A percentile compares a stretch with the other conserved stretches of the same genome.
Conservation (phyloP, 768 basidiomycete species). For the Termitomyces titanicus region DNA sequence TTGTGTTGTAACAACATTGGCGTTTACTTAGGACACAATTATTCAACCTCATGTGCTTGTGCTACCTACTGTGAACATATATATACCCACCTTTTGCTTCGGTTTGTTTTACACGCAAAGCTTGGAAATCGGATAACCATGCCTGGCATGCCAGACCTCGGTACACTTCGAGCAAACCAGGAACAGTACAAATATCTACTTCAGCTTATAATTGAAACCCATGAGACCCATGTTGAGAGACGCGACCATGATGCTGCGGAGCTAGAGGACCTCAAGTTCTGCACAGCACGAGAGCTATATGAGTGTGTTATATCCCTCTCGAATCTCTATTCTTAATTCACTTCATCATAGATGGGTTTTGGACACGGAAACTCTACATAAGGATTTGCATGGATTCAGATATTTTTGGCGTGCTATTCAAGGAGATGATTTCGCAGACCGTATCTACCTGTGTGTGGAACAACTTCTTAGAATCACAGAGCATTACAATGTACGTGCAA, state of each 20-base stretch:
- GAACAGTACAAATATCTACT: not conserved
- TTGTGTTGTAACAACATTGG: too few species aligned
- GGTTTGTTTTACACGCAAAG: too few species aligned
- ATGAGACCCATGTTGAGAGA: not conserved
- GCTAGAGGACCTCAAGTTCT: not conserved
- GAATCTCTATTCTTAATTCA: not conserved
- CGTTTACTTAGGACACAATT: too few species aligned
- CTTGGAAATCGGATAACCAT: too few species aligned
- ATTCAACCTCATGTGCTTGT: too few species aligned
- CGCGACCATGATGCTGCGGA: not conserved
- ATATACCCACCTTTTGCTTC: too few species aligned
- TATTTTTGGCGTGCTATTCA: not conserved
- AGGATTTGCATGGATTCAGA: not conserved
- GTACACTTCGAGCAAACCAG: not conserved
- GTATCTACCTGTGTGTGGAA: not conserved
- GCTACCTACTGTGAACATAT: too few species aligned
- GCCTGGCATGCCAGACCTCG: not conserved
- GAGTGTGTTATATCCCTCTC: not conserved
- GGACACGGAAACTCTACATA: not conserved
- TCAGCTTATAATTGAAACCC: not conserved
- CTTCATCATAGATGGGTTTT: not conserved
- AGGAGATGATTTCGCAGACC: not conserved
- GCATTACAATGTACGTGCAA: not conserved
- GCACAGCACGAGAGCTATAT: not conserved
- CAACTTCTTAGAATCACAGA: not conserved